Evolutionary conservation across 441 rosid species (phyloP).

Genomic region (Syzygium malaccense): DNA sequence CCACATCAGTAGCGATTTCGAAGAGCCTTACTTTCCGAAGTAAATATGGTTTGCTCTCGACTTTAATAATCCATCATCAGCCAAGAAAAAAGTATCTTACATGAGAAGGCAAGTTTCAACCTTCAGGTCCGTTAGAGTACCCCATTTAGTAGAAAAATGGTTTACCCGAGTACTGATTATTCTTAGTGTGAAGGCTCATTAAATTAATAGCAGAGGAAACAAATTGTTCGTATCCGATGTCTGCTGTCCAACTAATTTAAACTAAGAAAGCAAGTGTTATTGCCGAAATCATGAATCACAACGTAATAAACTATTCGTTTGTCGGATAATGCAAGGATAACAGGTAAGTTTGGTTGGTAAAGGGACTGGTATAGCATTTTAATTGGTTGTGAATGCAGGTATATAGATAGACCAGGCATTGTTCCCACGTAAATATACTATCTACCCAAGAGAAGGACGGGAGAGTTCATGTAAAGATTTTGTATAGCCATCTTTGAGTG

Average conservation of each 20-base stretch:
- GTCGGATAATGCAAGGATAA: not conserved
- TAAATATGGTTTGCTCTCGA: not conserved
- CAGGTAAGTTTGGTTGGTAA: not conserved
- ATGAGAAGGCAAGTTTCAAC: not conserved
- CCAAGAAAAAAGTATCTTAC: not conserved
- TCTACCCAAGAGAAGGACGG: not conserved
- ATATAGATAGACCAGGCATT: not conserved
- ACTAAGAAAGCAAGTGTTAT: not conserved
- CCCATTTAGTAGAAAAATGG: not conserved
- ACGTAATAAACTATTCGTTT: not conserved
- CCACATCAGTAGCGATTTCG: not conserved
- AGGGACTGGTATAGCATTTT: not conserved
- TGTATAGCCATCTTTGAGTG: not conserved
- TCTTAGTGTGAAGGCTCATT: not conserved
- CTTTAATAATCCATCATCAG: not conserved
- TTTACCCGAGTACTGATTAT: not conserved
- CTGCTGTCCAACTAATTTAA: not conserved
- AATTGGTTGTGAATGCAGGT: not conserved
- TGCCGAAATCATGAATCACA: not conserved
- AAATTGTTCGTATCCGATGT: not conserved
- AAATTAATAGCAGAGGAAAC: not conserved
- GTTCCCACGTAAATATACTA: not conserved
- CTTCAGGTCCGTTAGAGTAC: not conserved
- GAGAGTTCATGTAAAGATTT: not conserved
- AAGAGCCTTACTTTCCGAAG: not conserved